Evolutionary conservation across 805 yeast genomes (phyloP), one percentile per base, ranked within the genome.

Genomic region (Allodekkera sacchari): DNA sequence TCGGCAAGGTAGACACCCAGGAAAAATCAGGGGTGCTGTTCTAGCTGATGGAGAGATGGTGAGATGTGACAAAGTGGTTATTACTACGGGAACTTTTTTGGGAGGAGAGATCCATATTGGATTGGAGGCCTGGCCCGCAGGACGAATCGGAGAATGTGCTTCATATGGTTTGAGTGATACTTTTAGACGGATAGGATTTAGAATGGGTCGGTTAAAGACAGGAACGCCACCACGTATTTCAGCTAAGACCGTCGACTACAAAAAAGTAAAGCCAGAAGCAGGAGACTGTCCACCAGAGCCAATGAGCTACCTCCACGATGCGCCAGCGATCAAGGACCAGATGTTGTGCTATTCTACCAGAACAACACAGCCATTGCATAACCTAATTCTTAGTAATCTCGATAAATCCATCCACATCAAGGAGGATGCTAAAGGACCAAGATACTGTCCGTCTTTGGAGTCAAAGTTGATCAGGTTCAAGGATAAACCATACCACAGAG

Each of bases 381-480:
- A 77, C 2, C 57, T 84, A 24, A 63, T 92, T 14, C 59, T 75
- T 10, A 56, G 64, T 1, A 89, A 92, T 49, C 62, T 92, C 28
- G 81, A 83, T 50, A 72, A 82, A 47, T 77, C 95, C 4, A 74
- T 92, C 6, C 99, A 92, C 54, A 89, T 92, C 20, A 61, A 88
- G 37, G 97, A 92, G 57, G 81, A 94, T 0, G 95, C 89, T 5
- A 83, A 83, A 45, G 98, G 98, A 0, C 99, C 99, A 2, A 61
- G 99, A 18, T 92, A 92, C 53, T 92, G 99, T 56, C 99, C 99
- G 1, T 89, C 97, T 0, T 75, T 92, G 31, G 99, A 92, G 53
- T 76, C 94, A 5, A 92, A 92, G 50, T 64, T 92, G 18, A 70
- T 82, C 25, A 70, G 85, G 41, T 92, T 92, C 51, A 65, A 83